Evolutionary conservation across 352 stramenopile genomes (phyloP).

Genomic region (Aphanomyces cochlioides): DNA sequence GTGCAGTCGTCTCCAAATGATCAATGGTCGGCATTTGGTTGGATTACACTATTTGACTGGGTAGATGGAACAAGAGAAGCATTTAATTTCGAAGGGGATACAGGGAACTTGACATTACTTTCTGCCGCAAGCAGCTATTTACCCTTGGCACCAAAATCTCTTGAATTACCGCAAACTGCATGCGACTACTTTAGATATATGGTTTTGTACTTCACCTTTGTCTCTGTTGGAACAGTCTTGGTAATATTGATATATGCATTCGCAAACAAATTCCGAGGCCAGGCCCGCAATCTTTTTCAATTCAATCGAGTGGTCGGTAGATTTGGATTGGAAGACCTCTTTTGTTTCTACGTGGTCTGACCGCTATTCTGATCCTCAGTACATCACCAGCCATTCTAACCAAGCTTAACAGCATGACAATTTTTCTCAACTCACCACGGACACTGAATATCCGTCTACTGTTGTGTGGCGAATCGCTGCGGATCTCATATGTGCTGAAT

Average conservation of each 20-base stretch:
- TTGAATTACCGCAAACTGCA: constrained; percentile 15
- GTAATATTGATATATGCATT: constrained; percentile 7
- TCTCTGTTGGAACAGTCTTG: neutral
- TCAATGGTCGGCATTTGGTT: neutral
- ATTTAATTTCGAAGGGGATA: constrained; percentile 19
- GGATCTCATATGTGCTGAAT: constrained; percentile 21
- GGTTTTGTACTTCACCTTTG: neutral
- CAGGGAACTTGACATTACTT: neutral
- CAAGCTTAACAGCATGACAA: neutral
- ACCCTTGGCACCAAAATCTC: constrained; percentile 12
- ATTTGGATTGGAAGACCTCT: constrained; percentile 22
- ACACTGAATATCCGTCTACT: neutral
- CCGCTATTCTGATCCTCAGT: constrained; percentile 15
- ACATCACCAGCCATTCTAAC: neutral
- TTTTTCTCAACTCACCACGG: neutral
- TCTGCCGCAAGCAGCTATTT: neutral
- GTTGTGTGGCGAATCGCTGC: constrained; percentile 9
- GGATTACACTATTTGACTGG: constrained; percentile 1
- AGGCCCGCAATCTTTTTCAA: constrained; percentile 17
- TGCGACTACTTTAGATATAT: constrained; percentile 28
- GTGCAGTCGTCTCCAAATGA: neutral
- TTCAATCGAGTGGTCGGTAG: constrained; percentile 19
- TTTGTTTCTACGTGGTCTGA: constrained; percentile 12
- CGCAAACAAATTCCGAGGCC: neutral
- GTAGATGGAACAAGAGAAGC: constrained; percentile 10